Evolutionary conservation across 1,139 yeast species (phyloP).

Genomic region (Suhomyces panamericanus): DNA sequence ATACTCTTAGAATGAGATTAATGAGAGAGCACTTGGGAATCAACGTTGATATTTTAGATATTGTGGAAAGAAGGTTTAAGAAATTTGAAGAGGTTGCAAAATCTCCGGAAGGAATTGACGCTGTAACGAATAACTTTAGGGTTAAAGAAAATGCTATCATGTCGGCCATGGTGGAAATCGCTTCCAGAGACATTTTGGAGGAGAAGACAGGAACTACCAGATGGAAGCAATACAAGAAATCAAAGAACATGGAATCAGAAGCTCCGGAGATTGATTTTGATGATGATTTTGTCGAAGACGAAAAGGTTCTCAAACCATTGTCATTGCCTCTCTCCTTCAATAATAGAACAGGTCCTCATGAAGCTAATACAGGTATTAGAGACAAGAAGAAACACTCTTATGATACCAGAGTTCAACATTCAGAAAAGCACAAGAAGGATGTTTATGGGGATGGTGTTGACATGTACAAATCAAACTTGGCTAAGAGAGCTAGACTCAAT

Average conservation of each 20-base stretch:
- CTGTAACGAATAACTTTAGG: conserved; percentile 44
- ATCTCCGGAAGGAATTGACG: conserved; percentile 42
- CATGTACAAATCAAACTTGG: conserved; percentile 48
- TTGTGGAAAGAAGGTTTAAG: conserved; percentile 74
- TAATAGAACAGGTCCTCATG: conserved; percentile 73
- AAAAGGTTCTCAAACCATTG: conserved; percentile 34
- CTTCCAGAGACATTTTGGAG: conserved; percentile 63
- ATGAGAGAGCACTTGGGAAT: conserved; percentile 98
- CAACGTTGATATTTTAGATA: conserved; percentile 82
- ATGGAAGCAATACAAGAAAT: conserved; percentile 45
- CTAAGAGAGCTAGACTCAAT: conserved; percentile 50
- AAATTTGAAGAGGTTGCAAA: conserved; percentile 59
- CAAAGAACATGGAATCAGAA: conserved; percentile 18
- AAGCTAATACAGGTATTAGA: conserved; percentile 79
- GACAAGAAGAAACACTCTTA: conserved; percentile 79
- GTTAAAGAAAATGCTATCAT: conserved; percentile 33
- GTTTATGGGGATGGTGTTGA: conserved; percentile 79
- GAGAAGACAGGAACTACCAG: conserved; percentile 43
- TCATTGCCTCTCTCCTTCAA: conserved; percentile 70
- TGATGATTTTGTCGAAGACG: conserved; percentile 27
- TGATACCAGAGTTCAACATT: conserved; percentile 78
- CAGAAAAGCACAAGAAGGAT: conserved; percentile 62
- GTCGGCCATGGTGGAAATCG: conserved; percentile 75
- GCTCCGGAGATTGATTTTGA: conserved; percentile 29
- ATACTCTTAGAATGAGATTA: conserved; percentile 80